Conservation (phyloP, 345 rosid species). For the Ricinus communis region DNA sequence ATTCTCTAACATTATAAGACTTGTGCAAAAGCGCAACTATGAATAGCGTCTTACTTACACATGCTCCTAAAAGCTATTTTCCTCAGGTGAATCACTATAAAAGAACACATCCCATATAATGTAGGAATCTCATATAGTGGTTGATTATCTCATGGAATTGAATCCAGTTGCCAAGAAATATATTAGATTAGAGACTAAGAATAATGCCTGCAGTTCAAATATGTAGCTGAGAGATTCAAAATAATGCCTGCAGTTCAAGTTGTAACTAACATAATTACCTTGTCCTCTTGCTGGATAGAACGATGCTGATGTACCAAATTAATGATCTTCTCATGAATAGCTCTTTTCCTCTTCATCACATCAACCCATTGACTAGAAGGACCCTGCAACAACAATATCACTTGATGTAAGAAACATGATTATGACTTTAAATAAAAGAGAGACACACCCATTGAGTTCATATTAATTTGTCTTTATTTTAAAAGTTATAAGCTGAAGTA, state of each 20-base stretch:
- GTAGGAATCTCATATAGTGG: not conserved
- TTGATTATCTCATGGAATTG: not conserved
- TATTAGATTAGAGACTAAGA: not conserved
- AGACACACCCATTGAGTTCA: not conserved
- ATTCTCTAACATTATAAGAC: too few species aligned
- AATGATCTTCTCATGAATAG: conserved; percentile 70
- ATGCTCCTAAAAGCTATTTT: not conserved
- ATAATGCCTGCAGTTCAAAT: not conserved
- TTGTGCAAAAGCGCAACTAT: too few species aligned
- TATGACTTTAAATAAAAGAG: not conserved
- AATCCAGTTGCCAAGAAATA: not conserved
- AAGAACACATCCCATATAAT: not conserved
- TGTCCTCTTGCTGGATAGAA: conserved; percentile 47
- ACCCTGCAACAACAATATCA: conserved; percentile 50
- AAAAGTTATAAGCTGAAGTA: not conserved
- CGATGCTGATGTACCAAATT: conserved; percentile 60
- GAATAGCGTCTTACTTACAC: too few species aligned
- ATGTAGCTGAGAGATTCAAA: too few species aligned
- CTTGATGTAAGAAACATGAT: conserved; percentile 1
- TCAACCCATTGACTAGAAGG: conserved; percentile 70
- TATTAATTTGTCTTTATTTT: not conserved
- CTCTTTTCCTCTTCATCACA: conserved; percentile 95
- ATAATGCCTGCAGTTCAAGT: not conserved
- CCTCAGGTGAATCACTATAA: not conserved
- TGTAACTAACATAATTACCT: conserved; percentile 39